A percentile compares a stretch with the other conserved stretches of the same genome.
Evolutionary conservation across 305 asterid genomes (phyloP).

Genomic region (Ilex paraguariensis): DNA sequence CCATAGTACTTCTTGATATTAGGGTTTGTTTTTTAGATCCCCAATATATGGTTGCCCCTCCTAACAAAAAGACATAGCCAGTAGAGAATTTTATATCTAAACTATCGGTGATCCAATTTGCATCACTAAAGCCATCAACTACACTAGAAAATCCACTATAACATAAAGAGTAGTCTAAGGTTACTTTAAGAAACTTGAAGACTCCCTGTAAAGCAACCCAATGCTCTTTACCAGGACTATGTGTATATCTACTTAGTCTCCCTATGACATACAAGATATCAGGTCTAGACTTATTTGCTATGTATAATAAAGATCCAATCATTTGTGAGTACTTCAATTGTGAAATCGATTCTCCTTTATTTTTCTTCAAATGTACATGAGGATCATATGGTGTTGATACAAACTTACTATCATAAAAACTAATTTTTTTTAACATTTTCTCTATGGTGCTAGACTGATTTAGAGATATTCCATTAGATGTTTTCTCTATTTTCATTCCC

Average conservation of each 20-base stretch:
- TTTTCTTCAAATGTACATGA: not conserved
- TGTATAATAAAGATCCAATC: not conserved
- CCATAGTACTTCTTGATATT: too few relatives aligned
- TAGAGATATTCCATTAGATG: not conserved
- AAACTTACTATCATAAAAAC: not conserved
- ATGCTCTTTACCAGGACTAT: not conserved
- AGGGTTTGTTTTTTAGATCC: too few relatives aligned
- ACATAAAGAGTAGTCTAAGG: not conserved
- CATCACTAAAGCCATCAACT: slow-evolving; percentile 8
- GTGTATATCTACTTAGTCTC: not conserved
- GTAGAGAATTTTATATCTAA: not conserved
- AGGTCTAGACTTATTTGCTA: not conserved
- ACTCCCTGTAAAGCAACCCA: not conserved
- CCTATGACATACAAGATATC: not conserved
- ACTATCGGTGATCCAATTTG: slow-evolving; percentile 2
- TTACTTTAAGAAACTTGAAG: not conserved
- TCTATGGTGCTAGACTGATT: not conserved
- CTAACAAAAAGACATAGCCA: slow-evolving; percentile 1
- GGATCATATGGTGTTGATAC: slow-evolving; percentile 4
- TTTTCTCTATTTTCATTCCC: too few relatives aligned
- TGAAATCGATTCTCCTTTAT: not conserved
- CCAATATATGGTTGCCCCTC: not conserved
- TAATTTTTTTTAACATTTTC: not conserved
- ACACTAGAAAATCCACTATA: slow-evolving; percentile 3
- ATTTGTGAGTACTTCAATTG: slow-evolving; percentile 9